A percentile compares a stretch with the other conserved stretches of the same genome.
These are phyloP conservation scores for Scenedesmus sp. DNA, from an alignment of 163 green algal genomes.

Conservation along the genomic window DNA sequence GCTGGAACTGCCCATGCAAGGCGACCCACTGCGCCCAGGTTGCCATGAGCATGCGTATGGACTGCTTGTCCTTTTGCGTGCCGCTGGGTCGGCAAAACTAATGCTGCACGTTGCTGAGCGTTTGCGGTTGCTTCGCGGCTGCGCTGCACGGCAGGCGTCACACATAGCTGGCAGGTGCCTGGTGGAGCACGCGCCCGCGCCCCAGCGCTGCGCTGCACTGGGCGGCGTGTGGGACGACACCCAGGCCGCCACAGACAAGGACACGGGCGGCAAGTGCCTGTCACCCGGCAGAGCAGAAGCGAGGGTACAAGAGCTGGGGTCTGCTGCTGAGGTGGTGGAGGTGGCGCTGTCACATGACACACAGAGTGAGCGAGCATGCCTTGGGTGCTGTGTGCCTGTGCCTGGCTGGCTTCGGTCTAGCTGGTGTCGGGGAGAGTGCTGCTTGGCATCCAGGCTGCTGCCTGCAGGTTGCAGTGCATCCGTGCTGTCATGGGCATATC, in stretches of 20 bases:
- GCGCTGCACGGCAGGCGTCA: conserved; percentile 53
- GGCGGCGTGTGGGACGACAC: conserved; percentile 87
- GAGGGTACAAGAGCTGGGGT: background rate
- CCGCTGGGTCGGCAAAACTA: conserved; percentile 49
- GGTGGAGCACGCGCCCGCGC: conserved; percentile 82
- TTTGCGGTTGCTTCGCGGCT: background rate
- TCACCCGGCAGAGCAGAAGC: conserved; percentile 37
- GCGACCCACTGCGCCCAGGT: background rate
- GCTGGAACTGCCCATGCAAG: too few relatives aligned
- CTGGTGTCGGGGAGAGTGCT: too few relatives aligned
- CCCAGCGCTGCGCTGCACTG: conserved; percentile 78
- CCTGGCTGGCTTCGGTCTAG: background rate
- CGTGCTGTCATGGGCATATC: too few relatives aligned
- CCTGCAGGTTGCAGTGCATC: background rate
- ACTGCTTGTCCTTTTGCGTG: too few relatives aligned
- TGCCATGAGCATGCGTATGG: too few relatives aligned
- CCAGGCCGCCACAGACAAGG: conserved; percentile 47
- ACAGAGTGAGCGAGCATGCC: background rate
- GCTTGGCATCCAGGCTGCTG: too few relatives aligned
- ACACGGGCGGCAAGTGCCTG: conserved; percentile 71
- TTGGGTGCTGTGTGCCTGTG: background rate
- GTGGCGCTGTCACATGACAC: conserved; percentile 44
- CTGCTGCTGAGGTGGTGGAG: conserved; percentile 31
- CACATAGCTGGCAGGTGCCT: conserved; percentile 75
- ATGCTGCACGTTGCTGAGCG: background rate